Percentiles rank a stretch among this genome's conserved stretches.
These are phyloP conservation scores for Teunomyces pallodes DNA, from an alignment of 805 yeast genomes.

Conservation along the genomic window DNA sequence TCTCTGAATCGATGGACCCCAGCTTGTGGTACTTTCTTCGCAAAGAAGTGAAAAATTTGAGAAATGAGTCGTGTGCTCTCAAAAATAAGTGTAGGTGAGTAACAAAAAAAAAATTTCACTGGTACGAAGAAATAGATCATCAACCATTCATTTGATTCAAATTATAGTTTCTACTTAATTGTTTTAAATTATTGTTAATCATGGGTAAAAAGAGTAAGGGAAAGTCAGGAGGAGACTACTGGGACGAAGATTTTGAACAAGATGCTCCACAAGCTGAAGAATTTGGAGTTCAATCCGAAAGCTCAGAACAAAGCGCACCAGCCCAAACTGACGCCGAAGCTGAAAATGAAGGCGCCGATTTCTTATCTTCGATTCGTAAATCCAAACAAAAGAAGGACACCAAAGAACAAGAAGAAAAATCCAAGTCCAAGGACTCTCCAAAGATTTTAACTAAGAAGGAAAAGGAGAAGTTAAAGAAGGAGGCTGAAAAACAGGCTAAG, in stretches of 20 bases:
- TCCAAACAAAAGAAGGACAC: conserved; percentile 76
- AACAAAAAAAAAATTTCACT: conserved; percentile 17
- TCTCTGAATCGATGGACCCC: neutral
- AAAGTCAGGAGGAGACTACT: conserved; percentile 66
- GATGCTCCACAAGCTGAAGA: conserved; percentile 38
- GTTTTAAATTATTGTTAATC: conserved; percentile 7
- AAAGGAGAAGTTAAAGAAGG: conserved; percentile 93
- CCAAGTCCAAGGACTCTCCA: conserved; percentile 54
- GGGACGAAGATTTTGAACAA: conserved; percentile 66
- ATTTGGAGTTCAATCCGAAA: conserved; percentile 28
- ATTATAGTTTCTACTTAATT: neutral
- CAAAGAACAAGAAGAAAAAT: conserved; percentile 59
- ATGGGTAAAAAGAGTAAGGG: conserved; percentile 64
- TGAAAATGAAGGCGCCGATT: conserved; percentile 42
- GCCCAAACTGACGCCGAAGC: conserved; percentile 14
- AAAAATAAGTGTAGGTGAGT: conserved; percentile 4
- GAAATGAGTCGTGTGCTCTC: conserved; percentile 16
- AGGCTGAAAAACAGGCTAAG: conserved; percentile 85
- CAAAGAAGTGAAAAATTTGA: conserved; percentile 5
- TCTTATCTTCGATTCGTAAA: conserved; percentile 78
- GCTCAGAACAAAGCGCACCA: conserved; percentile 15
- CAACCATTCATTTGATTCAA: neutral
- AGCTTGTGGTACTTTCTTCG: neutral
- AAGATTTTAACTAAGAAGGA: conserved; percentile 88
- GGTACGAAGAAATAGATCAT: neutral